Percentiles rank a stretch among this genome's conserved stretches.
These are phyloP conservation scores for Candida montana DNA, from an alignment of 805 yeast species.

Conservation along the genomic window DNA sequence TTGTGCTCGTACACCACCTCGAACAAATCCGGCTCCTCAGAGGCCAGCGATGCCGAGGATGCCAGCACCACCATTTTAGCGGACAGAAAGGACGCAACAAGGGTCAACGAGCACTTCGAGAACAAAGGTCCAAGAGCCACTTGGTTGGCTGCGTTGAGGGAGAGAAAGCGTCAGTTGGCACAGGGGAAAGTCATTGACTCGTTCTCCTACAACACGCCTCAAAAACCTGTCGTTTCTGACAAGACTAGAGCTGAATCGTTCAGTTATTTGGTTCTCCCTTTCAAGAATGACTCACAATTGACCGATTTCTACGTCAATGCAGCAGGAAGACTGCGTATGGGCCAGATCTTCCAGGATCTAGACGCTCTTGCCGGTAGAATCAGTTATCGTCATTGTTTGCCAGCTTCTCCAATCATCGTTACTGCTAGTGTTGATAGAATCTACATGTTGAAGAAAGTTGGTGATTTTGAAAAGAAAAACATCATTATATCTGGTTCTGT, in stretches of 20 bases:
- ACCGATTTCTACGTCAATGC: constrained; percentile 88
- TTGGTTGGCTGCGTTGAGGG: constrained; percentile 82
- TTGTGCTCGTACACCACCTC: constrained; percentile 27
- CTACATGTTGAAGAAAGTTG: constrained; percentile 78
- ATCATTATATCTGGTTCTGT: constrained; percentile 86
- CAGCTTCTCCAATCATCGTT: constrained; percentile 92
- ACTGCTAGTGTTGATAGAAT: constrained; percentile 94
- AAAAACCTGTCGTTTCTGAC: constrained; percentile 63
- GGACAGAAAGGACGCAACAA: constrained; percentile 50
- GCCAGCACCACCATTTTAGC: constrained; percentile 68
- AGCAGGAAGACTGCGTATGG: constrained; percentile 85
- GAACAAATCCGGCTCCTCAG: constrained; percentile 32
- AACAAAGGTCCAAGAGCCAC: constrained; percentile 46
- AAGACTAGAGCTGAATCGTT: constrained; percentile 76
- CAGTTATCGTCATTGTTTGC: constrained; percentile 89
- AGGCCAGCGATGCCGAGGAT: constrained; percentile 63
- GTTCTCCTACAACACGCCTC: constrained; percentile 66
- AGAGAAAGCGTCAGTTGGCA: constrained; percentile 60
- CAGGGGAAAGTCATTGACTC: constrained; percentile 73
- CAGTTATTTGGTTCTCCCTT: constrained; percentile 65
- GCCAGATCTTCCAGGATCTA: constrained; percentile 89
- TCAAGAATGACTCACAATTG: constrained; percentile 75
- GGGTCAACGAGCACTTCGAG: constrained; percentile 25
- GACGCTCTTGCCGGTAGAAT: constrained; percentile 93
- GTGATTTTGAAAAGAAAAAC: constrained; percentile 68